Conservation (phyloP, 345 rosid species). For the Zanthoxylum bungeanum region DNA sequence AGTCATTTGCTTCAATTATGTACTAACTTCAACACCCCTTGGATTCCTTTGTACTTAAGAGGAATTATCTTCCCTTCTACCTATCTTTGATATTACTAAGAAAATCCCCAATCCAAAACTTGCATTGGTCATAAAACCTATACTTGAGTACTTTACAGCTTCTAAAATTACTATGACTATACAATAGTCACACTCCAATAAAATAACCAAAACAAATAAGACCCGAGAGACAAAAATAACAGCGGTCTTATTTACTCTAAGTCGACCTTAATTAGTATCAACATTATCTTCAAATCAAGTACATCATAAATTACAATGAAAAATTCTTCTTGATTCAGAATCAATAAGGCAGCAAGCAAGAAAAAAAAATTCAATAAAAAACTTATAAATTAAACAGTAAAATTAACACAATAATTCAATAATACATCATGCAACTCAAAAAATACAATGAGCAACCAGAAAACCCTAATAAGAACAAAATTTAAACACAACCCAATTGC, state of each 20-base stretch:
- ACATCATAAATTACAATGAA: neutral
- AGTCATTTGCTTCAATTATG: neutral
- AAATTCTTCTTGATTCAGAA: neutral
- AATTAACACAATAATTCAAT: neutral
- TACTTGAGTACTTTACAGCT: neutral
- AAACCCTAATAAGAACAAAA: neutral
- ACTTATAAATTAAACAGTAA: conserved; percentile 23
- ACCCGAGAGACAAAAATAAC: too few species aligned
- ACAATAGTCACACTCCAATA: neutral
- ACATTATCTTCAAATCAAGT: neutral
- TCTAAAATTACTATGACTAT: neutral
- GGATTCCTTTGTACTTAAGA: too few species aligned
- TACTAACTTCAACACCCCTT: too few species aligned
- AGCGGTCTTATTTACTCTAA: too few species aligned
- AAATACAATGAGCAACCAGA: neutral
- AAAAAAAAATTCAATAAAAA: neutral
- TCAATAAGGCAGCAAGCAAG: neutral
- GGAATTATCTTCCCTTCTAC: neutral
- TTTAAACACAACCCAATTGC: conserved; percentile 3
- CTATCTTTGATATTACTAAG: neutral
- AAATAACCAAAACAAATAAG: too few species aligned
- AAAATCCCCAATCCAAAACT: neutral
- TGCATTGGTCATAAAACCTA: neutral
- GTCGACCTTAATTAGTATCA: neutral
- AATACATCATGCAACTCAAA: neutral